Evolutionary conservation across 2,329 filamentous ascomycete genomes (phyloP).

Genomic region (Hypoxylon sp.): DNA sequence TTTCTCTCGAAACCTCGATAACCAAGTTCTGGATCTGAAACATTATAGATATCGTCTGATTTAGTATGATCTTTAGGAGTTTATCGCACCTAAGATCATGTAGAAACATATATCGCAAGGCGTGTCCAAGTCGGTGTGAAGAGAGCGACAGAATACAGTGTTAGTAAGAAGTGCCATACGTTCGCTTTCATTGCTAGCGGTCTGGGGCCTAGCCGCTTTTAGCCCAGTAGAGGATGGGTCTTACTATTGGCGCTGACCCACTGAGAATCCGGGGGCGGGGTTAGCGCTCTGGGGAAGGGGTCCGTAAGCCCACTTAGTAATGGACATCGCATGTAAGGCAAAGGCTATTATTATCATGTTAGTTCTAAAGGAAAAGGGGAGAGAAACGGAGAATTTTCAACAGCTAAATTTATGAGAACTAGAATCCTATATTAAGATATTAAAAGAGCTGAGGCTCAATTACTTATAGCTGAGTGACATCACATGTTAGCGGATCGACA

Average conservation of each 20-base stretch:
- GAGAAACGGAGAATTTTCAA: constrained; percentile 8
- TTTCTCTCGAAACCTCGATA: constrained; percentile 1
- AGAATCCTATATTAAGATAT: constrained; percentile 1
- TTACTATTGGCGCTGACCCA: constrained; percentile 33
- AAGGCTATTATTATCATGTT: constrained; percentile 16
- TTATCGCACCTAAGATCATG: constrained; percentile 6
- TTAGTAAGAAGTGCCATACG: constrained; percentile 7
- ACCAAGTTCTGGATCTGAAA: constrained; percentile 9
- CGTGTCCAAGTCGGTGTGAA: constrained; percentile 10
- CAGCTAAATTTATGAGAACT: background rate
- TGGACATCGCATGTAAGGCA: constrained; percentile 33
- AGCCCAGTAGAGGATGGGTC: constrained; percentile 7
- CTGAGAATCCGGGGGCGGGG: constrained; percentile 44
- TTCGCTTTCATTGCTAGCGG: background rate
- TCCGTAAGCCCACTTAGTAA: constrained; percentile 34
- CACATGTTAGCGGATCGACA: constrained; percentile 28
- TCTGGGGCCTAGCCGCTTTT: constrained; percentile 28
- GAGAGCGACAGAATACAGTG: constrained; percentile 17
- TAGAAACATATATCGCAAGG: background rate
- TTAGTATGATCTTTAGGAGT: constrained; percentile 15
- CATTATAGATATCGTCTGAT: constrained; percentile 23
- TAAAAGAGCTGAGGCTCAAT: constrained; percentile 23
- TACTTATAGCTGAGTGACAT: constrained; percentile 40
- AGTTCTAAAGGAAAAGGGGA: constrained; percentile 10
- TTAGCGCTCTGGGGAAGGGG: constrained; percentile 33